Conservation (phyloP, 495 filamentous ascomycete species). For the Xylaria curta region DNA sequence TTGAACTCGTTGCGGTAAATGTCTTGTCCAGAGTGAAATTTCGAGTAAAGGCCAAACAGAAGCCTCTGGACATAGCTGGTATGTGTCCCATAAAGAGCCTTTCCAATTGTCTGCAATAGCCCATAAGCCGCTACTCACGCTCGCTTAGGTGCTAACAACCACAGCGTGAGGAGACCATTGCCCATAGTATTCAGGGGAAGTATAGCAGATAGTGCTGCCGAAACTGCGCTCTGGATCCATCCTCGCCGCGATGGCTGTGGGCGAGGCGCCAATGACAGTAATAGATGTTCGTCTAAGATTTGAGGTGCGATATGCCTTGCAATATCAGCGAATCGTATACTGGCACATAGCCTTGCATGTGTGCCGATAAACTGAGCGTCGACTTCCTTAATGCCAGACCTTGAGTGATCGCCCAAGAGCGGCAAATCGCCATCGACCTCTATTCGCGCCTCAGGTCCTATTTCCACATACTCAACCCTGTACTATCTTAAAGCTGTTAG, state of each 20-base stretch:
- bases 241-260: not conserved
- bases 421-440: slow-evolving; percentile 33
- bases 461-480: slow-evolving; percentile 24
- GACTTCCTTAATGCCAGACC: slow-evolving; percentile 29
- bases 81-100: slow-evolving; percentile 31
- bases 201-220: not conserved
- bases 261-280: not conserved
- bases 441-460: slow-evolving; percentile 31
- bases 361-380: slow-evolving; percentile 38
- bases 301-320: slow-evolving; percentile 27
- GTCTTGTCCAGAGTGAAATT: slow-evolving; percentile 30
- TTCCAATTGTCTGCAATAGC: slow-evolving; percentile 33
- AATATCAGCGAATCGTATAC: slow-evolving; percentile 35
- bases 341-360: slow-evolving; percentile 36
- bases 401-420: slow-evolving; percentile 40
- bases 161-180: slow-evolving; percentile 28
- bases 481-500: slow-evolving; percentile 29
- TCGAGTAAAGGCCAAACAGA: slow-evolving; percentile 46
- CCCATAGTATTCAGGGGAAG: not conserved
- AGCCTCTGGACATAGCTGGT: slow-evolving; percentile 34
- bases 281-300: slow-evolving; percentile 11
- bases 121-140: slow-evolving; percentile 33
- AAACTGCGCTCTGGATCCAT: slow-evolving; percentile 1
- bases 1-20: slow-evolving; percentile 38
- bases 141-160: slow-evolving; percentile 31